Conservation (phyloP, 805 yeast genomes). For the Sugiyamaella qingdaonensis region DNA sequence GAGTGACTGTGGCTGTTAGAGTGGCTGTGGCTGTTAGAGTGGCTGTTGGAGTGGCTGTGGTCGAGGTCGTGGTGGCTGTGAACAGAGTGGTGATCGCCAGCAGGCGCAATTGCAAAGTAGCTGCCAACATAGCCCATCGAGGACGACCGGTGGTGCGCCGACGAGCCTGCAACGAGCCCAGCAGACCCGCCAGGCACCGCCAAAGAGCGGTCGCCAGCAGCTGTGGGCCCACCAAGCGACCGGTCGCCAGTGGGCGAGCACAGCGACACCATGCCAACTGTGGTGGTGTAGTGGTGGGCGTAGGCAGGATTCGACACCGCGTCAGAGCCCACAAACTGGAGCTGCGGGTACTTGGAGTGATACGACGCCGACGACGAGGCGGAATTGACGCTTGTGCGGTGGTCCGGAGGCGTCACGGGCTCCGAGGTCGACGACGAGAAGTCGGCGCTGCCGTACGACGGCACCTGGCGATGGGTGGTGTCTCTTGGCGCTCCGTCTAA, state of each 20-base stretch:
- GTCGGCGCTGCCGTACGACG: conserved; percentile 11
- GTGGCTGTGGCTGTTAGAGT: too few species aligned
- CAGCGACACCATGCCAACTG: not conserved
- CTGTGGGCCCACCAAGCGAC: not conserved
- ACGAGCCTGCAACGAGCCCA: too few species aligned
- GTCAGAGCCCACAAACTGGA: too few species aligned
- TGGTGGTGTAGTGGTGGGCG: not conserved
- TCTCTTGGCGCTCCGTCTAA: not conserved
- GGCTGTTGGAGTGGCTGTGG: too few species aligned
- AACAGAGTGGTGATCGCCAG: too few species aligned
- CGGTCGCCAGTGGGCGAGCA: not conserved
- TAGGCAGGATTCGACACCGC: not conserved
- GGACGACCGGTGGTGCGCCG: not conserved
- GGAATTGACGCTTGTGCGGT: conserved; percentile 1
- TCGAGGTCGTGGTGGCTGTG: too few species aligned
- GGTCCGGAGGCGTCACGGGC: conserved; percentile 15
- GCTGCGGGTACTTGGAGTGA: not conserved
- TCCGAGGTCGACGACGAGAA: conserved; percentile 12
- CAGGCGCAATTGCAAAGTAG: not conserved
- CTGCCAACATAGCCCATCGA: not conserved
- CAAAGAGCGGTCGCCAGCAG: not conserved
- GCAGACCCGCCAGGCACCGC: too few species aligned
- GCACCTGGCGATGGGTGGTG: conserved; percentile 6
- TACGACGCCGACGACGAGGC: not conserved
- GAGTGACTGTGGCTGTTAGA: too few species aligned